Evolutionary conservation across 78 protist species (phyloP), one percentile per base, ranked within the genome.

Genomic region (Dictyostelium purpureum): DNA sequence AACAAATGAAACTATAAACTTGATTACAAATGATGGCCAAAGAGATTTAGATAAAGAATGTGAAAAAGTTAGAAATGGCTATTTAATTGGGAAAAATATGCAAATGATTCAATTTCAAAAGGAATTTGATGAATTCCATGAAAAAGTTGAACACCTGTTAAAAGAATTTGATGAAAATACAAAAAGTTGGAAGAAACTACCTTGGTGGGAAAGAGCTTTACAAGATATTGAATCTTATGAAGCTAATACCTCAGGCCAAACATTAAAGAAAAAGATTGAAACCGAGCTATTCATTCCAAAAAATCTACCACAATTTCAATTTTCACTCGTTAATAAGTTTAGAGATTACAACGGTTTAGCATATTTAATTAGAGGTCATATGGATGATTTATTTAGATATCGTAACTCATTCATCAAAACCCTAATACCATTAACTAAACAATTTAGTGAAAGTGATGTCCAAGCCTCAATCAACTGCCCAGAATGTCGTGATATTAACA

Each of bases 391-490:
- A 26, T 14, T 73, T 0, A 26, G 38, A 24, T 31, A 51, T 19
- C 52, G 82, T 33, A 18, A 16, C 0, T 14, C 42, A 33, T 59
- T 73, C 66, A 47, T 54, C 11, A 19, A 43, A 9, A 9, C 24
- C 0, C 56, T 82, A 12, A 26, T 24, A 18, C 90, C 90, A 21
- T 11, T 82, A 38, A 37, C 79, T 11, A 57, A 33, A 21, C 70
- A 79, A 54, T 82, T 82, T 33, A 21, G 24, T 28, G 67, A 73
- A 40, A n/a, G 21, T 28, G 80, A 82, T 40, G 79, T 82, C 6
- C 63, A 82, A 37, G 16, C 70, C 18, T 82, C 90, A 2, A 52
- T 71, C 1, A 70, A 73, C 21, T 85, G 92, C n/a, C 24, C 61
- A 0, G 65, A 66, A 28, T 85, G 92, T 59, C 37, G 92, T 12